Base-by-base conservation (phyloP, 106 monocot species). In the Phalaenopsis equestris region DNA sequence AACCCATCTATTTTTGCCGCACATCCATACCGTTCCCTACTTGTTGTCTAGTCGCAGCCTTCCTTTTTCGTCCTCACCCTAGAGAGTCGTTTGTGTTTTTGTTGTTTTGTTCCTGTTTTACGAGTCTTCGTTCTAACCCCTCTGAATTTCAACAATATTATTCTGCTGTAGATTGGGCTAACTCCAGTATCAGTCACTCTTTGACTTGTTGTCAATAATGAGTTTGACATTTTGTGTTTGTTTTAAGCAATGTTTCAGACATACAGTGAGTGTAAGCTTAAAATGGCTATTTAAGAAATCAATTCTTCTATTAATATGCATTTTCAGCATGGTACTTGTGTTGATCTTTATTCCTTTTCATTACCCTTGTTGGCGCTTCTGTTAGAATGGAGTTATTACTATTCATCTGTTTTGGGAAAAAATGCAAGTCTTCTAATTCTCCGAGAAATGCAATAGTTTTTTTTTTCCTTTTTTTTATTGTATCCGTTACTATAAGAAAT, bases 391-490 rank as follows among this genome's bases (percentile, higher is more conserved):
- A 36, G 8, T 67, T 68, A 68, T 24, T 37, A 3, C 37, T 12
- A 3, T 12, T 9, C 36, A 68, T 36, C 38, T 68, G 24, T 68
- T 12, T 42, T 18, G 3, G 42, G 52, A 14, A 42, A 41, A 1
- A 42, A 6, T 73, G 41, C 42, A 73, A 17, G 42, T 12, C 18
- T 3, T 37, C 42, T 73, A 73, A 18, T 17, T 12, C 38, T 73
- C 3, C 19, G 42, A 5, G 41, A 42, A 41, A 23, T 19, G 52
- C 12, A 2, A 12, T 45, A 45, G 6, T 16, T 58, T 52, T 12
- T 52, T 79, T 16, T 57, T 70, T 48, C 9, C 0, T n/a, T 82
- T 78, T 45, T 47, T 73, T 75, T 52, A n/a, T 73, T 42, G 42
- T 70, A 38, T 11, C 6, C 18, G 38, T 73, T 18, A 17, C 73